Conservation (phyloP, 2,329 filamentous ascomycete species). For the Cladosporium sp. region DNA sequence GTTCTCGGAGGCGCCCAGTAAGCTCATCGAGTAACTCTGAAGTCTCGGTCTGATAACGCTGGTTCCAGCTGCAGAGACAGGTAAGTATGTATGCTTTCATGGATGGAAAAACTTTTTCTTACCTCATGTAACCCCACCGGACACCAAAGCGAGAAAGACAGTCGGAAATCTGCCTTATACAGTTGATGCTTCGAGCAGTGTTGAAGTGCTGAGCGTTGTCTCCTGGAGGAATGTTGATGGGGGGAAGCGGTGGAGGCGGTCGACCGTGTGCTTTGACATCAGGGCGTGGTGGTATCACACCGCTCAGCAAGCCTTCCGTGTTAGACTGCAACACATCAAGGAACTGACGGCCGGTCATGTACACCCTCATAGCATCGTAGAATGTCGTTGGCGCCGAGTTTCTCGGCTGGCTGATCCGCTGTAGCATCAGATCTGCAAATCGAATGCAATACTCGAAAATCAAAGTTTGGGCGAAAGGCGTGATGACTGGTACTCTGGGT, state of each 20-base stretch:
- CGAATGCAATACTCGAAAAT: conserved; percentile 84
- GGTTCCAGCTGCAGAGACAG: conserved; percentile 44
- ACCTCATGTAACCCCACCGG: conserved; percentile 52
- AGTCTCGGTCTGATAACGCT: conserved; percentile 51
- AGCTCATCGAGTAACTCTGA: conserved; percentile 45
- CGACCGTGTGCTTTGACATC: conserved; percentile 42
- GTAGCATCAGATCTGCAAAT: conserved; percentile 76
- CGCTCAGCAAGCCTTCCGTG: conserved; percentile 48
- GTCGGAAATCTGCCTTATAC: conserved; percentile 51
- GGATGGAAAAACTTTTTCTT: conserved; percentile 11
- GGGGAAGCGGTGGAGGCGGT: conserved; percentile 39
- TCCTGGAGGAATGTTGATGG: conserved; percentile 33
- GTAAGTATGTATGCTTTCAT: conserved; percentile 13
- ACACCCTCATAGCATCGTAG: conserved; percentile 82
- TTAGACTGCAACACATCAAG: conserved; percentile 59
- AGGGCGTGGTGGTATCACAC: conserved; percentile 44
- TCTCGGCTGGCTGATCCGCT: conserved; percentile 61
- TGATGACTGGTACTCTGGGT: conserved; percentile 69
- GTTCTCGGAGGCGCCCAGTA: conserved; percentile 41
- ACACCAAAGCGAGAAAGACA: conserved; percentile 50
- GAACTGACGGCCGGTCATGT: conserved; percentile 65
- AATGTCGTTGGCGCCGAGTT: conserved; percentile 76
- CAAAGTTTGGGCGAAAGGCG: conserved; percentile 73
- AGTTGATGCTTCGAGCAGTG: conserved; percentile 46
- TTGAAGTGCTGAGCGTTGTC: conserved; percentile 38